Evolutionary conservation across 768 basidiomycete species (phyloP).

Genomic region (Suillus clintonianus): DNA sequence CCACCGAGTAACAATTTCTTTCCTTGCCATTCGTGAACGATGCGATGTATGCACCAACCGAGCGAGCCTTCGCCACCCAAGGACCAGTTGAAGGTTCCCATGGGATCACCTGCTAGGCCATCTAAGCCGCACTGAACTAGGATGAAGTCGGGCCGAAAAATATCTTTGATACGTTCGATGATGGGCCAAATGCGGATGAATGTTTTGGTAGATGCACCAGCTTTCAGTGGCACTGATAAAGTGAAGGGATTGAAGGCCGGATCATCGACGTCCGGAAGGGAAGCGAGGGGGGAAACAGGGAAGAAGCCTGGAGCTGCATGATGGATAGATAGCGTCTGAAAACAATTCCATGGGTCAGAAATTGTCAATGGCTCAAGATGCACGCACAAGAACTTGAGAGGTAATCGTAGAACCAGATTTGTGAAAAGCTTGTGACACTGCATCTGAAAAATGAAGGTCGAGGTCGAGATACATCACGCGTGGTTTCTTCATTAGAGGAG

Average conservation of each 20-base stretch:
- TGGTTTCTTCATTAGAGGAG: slow-evolving; percentile 37
- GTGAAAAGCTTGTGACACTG: slow-evolving; percentile 77
- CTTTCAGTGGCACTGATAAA: slow-evolving; percentile 75
- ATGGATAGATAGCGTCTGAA: slow-evolving; percentile 83
- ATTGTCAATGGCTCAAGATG: not conserved
- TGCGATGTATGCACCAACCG: slow-evolving; percentile 62
- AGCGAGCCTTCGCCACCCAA: slow-evolving; percentile 61
- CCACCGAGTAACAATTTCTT: slow-evolving; percentile 77
- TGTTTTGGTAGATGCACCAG: slow-evolving; percentile 68
- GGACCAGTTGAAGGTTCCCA: slow-evolving; percentile 72
- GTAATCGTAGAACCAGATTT: slow-evolving; percentile 34
- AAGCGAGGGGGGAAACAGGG: slow-evolving; percentile 58
- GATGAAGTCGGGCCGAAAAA: slow-evolving; percentile 75
- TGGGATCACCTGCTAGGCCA: slow-evolving; percentile 83
- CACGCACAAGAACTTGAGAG: slow-evolving; percentile 51
- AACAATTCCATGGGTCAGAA: not conserved
- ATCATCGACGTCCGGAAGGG: slow-evolving; percentile 42
- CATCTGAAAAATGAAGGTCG: slow-evolving; percentile 91
- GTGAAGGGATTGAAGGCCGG: slow-evolving; percentile 56
- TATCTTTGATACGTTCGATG: slow-evolving; percentile 58
- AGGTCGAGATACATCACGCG: slow-evolving; percentile 90
- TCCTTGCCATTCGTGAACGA: slow-evolving; percentile 56
- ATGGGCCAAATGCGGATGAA: slow-evolving; percentile 64
- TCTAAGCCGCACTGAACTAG: slow-evolving; percentile 89
- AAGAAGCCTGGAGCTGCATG: slow-evolving; percentile 85